Evolutionary conservation across 768 basidiomycete genomes (phyloP).

Genomic region (Obba rivulosa): DNA sequence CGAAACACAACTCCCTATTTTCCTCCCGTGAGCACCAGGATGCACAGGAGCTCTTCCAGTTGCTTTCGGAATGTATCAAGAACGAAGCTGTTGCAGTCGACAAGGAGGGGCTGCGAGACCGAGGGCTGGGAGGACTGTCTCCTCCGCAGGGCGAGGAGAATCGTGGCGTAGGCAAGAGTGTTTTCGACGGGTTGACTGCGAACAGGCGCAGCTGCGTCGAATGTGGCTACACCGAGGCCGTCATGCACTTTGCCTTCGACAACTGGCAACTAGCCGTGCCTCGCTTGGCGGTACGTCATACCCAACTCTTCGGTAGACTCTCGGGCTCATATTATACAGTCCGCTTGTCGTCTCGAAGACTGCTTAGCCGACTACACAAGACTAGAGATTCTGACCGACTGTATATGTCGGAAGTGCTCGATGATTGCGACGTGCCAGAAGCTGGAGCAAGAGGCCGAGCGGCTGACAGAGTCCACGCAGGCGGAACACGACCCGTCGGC

Average conservation of each 20-base stretch:
- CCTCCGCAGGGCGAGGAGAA: conserved; percentile 16
- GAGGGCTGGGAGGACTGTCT: conserved; percentile 61
- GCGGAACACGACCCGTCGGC: conserved; percentile 42
- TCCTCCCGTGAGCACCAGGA: conserved; percentile 94
- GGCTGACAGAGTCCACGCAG: conserved; percentile 33
- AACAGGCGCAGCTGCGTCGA: conserved; percentile 82
- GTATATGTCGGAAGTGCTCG: conserved; percentile 89
- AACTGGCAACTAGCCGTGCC: conserved; percentile 80
- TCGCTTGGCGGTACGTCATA: conserved; percentile 47
- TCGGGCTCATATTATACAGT: conserved; percentile 30
- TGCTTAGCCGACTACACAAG: conserved; percentile 87
- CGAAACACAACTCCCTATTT: conserved; percentile 61
- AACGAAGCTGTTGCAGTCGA: conserved; percentile 75
- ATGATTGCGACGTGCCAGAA: conserved; percentile 69
- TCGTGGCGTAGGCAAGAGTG: conserved; percentile 51
- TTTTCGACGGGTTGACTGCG: conserved; percentile 89
- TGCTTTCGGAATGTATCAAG: conserved; percentile 85
- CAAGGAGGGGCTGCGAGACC: conserved; percentile 62
- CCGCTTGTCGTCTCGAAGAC: conserved; percentile 68
- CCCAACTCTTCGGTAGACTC: not conserved
- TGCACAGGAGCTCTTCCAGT: conserved; percentile 96
- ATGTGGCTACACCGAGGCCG: conserved; percentile 92
- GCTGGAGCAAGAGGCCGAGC: conserved; percentile 56
- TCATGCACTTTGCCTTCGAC: conserved; percentile 87
- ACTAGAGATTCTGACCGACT: conserved; percentile 85